Conservation (phyloP, 805 yeast species). For the Hanseniaspora pseudoguilliermondii region DNA sequence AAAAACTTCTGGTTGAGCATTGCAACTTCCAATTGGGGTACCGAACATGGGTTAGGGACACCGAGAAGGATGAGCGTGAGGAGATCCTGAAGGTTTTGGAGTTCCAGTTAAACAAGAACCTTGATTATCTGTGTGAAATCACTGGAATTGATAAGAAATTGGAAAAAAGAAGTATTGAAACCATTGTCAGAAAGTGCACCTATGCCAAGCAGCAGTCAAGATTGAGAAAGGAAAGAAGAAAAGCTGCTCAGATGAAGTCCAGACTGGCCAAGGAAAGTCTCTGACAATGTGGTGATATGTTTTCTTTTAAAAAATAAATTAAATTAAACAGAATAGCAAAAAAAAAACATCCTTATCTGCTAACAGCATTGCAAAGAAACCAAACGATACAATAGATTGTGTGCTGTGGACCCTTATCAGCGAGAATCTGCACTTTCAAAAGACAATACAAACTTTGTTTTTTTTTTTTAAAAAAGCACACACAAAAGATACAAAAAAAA, state of each 20-base stretch:
- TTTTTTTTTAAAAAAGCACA: too few relatives aligned
- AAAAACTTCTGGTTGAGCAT: conserved; percentile 41
- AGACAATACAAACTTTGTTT: too few relatives aligned
- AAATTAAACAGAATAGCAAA: too few relatives aligned
- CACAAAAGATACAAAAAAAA: too few relatives aligned
- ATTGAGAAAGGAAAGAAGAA: conserved; percentile 52
- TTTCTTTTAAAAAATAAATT: too few relatives aligned
- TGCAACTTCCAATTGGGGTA: conserved; percentile 64
- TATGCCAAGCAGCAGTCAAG: conserved; percentile 71
- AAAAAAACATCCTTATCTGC: too few relatives aligned
- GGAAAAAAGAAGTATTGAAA: conserved; percentile 46
- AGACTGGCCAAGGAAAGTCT: neutral
- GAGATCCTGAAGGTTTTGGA: conserved; percentile 38
- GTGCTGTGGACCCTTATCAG: too few relatives aligned
- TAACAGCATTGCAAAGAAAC: too few relatives aligned
- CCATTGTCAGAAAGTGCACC: conserved; percentile 67
- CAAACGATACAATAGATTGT: too few relatives aligned
- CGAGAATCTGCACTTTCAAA: too few relatives aligned
- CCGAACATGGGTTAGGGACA: conserved; percentile 76
- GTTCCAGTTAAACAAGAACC: conserved; percentile 35
- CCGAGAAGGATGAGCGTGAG: conserved; percentile 41
- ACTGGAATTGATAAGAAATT: conserved; percentile 1
- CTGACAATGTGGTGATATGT: neutral
- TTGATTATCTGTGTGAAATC: conserved; percentile 37
- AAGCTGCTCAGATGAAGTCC: neutral